Evolutionary conservation across 2,329 filamentous ascomycete genomes (phyloP), one percentile per base, ranked within the genome.

Genomic region (Xylaria sp.): DNA sequence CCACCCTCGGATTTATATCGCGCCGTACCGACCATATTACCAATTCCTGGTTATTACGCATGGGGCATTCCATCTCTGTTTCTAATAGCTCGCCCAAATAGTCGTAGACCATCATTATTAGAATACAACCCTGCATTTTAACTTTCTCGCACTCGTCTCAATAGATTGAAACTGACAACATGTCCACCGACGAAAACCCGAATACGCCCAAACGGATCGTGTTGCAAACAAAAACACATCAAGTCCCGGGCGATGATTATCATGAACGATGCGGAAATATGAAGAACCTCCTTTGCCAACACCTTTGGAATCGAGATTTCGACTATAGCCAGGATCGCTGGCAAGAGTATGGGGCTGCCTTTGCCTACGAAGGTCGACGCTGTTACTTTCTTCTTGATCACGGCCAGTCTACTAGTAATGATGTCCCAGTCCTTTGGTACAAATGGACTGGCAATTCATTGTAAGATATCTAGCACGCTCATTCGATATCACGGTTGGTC

Each of bases 361-460:
- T 70, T 62, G 70, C 53, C 25, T 69, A 67, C 50, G 59, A 62
- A 20, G 58, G 62, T 53, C 64, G 62, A 10, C 47, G 25, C 7
- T 72, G 68, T 60, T 70, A 70, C 61, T 72, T 72, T 57, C 66
- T 72, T 42, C 36, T 72, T 27, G 70, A 72, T 45, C 63, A 70
- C 53, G 70, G 70, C 47, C 57, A 65, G 25, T 61, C 61, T 45
- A 45, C 49, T 33, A 44, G 13, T 39, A 61, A 65, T n/a, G 64
- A 72, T 39, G 62, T 69, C 15, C 66, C 64, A n/a, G 59, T 72
- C 25, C 38, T 68, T 25, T 66, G 68, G 68, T 69, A 70, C 60
- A 66, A 67, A 55, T 72, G 68, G 70, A 69, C 68, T 11, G 68
- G 70, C n/a, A 31, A 33, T 25, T 45, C 54, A n/a, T 65, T 68